Base-by-base conservation (phyloP, 371 early-diverging fungal genomes). In the Syncephalastrum racemosum region DNA sequence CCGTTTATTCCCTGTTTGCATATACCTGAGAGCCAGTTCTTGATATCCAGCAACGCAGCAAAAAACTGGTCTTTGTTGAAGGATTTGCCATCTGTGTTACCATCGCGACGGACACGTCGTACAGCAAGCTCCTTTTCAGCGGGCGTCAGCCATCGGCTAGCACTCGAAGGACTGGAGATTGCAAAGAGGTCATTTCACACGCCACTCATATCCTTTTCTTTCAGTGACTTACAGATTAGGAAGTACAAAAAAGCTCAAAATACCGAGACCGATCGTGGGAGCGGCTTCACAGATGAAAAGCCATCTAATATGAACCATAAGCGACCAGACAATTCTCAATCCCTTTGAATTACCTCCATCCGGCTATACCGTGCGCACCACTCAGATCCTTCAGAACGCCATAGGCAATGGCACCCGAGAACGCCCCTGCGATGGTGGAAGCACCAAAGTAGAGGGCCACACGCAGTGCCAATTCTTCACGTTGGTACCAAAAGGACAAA, bases 251-350 rank as follows among this genome's bases (percentile, higher is more conserved):
- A 71, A 69, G 36, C 70, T 66, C 46, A 83, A 23, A 3, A 82
- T 47, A 1, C 83, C 83, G 12, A 80, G 59, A 5, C 70, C 54
- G 41, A 85, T 79, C 0, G 85, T 82, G 1, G 83, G 85, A 19
- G 75, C 57, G 6, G 82, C 82, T 58, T 83, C 85, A n/a, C 80
- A 70, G n/a, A 85, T 75, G 50, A 85, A 85, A 19, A 85, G 54
- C 73, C 82, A 75, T 50, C 67, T 68, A 31, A 10, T 31, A 13
- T 19, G 15, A 12, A 12, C 7, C 2, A 2, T 31, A 12, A 31
- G 36, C 10, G 12, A 23, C 7, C n/a, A 45, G 16, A 18, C 12
- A 10, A 20, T 51, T 53, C 8, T 27, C 23, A 40, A 36, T 44
- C 5, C 39, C 50, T 44, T 20, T 10, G 27, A 19, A 23, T 50